Conservation (phyloP, 2,329 filamentous ascomycete genomes). For the Thermothelomyces thermophilus region DNA sequence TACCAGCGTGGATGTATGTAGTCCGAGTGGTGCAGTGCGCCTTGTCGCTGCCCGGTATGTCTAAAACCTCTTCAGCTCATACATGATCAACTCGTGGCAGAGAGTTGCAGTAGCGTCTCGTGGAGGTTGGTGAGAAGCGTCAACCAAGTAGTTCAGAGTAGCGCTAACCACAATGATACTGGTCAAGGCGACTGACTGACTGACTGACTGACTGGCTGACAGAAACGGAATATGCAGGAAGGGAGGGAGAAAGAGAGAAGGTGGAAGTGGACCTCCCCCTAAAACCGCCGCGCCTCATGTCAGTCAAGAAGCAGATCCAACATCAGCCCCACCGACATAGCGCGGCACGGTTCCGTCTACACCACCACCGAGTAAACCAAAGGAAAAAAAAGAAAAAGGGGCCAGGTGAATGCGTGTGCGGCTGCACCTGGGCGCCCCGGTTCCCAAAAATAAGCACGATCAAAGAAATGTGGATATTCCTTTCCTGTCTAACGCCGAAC, state of each 20-base stretch:
- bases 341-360: conserved; percentile 3
- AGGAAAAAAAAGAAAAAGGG: not conserved
- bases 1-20: too few species aligned
- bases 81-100: not conserved
- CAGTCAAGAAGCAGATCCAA: not conserved
- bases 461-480: not conserved
- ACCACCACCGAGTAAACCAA: too few species aligned
- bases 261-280: conserved; percentile 9
- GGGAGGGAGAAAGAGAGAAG: not conserved
- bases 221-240: not conserved
- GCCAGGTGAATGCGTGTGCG: not conserved
- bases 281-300: conserved; percentile 5
- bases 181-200: not conserved
- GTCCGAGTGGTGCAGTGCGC: too few species aligned
- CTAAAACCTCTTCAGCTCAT: not conserved
- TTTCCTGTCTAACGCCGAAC: conserved; percentile 4
- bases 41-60: too few species aligned
- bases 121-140: not conserved
- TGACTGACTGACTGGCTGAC: not conserved
- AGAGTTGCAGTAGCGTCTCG: not conserved
- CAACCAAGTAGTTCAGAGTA: not conserved
- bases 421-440: not conserved
- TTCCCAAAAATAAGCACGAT: not conserved
- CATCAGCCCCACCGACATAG: not conserved
- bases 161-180: not conserved